A percentile compares a stretch with the other conserved stretches of the same genome.
Conservation (phyloP, 2,329 filamentous ascomycete species). For the Fusarium verrucosum region DNA sequence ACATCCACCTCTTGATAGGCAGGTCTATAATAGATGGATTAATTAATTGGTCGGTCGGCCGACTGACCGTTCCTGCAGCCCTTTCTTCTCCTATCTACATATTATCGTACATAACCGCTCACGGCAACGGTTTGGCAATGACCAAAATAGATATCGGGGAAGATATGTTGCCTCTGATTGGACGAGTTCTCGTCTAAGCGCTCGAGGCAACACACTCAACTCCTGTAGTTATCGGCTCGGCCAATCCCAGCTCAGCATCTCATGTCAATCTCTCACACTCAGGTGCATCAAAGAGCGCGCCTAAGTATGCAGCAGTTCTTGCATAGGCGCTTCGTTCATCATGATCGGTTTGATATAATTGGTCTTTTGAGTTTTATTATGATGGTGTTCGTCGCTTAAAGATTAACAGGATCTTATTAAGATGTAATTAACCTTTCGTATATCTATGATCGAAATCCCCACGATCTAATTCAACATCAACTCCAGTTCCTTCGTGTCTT, state of each 20-base stretch:
- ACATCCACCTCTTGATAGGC: too few relatives aligned
- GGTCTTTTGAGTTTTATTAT: constrained; percentile 16
- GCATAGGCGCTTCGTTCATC: constrained; percentile 41
- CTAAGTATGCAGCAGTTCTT: constrained; percentile 40
- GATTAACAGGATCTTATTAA: constrained; percentile 12
- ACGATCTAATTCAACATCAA: neutral
- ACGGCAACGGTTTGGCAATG: constrained; percentile 26
- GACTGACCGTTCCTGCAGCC: constrained; percentile 10
- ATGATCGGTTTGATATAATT: constrained; percentile 25
- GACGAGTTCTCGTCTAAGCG: constrained; percentile 32
- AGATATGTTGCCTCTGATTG: constrained; percentile 30
- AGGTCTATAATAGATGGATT: neutral
- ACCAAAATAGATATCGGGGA: constrained; percentile 29
- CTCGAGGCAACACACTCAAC: constrained; percentile 26
- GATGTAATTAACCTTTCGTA: constrained; percentile 32
- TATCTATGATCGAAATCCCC: constrained; percentile 33
- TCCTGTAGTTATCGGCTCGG: constrained; percentile 1
- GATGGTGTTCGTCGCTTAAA: constrained; percentile 28
- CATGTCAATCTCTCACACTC: constrained; percentile 30
- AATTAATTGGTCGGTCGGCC: constrained; percentile 1
- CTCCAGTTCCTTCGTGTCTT: neutral
- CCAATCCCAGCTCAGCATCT: constrained; percentile 32
- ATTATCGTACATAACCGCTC: constrained; percentile 35
- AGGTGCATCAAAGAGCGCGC: constrained; percentile 34
- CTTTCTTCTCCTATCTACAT: constrained; percentile 1